Conservation (phyloP, 2,329 filamentous ascomycete species). For the Xylariales sp. region DNA sequence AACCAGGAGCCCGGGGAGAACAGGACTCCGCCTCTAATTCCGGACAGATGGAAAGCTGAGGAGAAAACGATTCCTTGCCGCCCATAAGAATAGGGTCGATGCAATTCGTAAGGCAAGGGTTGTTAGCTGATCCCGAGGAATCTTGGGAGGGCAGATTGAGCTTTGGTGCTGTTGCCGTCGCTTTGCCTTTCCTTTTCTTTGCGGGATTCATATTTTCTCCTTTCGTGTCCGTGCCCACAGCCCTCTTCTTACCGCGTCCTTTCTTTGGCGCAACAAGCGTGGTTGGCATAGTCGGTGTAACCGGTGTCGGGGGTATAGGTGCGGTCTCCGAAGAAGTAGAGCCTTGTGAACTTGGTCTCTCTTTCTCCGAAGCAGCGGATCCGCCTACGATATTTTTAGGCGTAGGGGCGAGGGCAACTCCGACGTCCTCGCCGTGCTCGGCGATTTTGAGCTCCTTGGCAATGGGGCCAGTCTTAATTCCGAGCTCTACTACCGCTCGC, state of each 20-base stretch:
- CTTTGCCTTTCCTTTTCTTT: neutral
- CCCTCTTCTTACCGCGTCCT: conserved; percentile 4
- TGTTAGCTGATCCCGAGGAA: neutral
- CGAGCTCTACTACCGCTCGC: conserved; percentile 19
- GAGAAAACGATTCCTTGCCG: too few relatives aligned
- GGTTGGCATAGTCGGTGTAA: neutral
- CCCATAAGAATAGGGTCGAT: too few relatives aligned
- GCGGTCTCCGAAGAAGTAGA: neutral
- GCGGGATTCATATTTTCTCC: neutral
- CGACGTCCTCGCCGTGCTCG: neutral
- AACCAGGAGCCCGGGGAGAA: neutral
- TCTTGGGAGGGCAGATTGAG: neutral
- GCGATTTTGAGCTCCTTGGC: conserved; percentile 35
- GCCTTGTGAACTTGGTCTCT: neutral
- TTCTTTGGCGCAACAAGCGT: neutral
- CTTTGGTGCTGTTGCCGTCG: neutral
- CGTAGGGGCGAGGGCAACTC: neutral
- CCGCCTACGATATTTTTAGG: neutral
- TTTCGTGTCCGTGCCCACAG: neutral
- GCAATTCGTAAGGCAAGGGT: too few relatives aligned
- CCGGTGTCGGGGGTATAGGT: neutral
- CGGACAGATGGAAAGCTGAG: too few relatives aligned
- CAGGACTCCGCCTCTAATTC: neutral
- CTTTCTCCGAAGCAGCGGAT: neutral
- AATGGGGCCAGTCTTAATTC: conserved; percentile 16